These are phyloP conservation scores for Ogataea siamensis DNA, from an alignment of 805 yeast species.

Conservation along the genomic window DNA sequence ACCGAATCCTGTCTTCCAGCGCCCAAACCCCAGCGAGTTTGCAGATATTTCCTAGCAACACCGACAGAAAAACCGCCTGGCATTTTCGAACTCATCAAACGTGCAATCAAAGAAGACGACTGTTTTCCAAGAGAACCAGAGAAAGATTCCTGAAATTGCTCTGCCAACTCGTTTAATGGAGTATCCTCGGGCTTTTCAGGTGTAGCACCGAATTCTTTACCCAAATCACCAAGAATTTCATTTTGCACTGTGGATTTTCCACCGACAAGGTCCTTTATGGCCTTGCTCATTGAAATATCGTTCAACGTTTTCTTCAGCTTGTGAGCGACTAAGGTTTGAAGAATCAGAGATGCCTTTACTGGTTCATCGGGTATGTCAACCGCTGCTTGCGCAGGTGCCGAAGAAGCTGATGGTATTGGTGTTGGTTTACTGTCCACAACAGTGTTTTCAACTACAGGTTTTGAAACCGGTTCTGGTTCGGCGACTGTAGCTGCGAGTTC, in stretches of 20 bases:
- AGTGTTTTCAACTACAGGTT: conserved; percentile 25
- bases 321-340: conserved; percentile 91
- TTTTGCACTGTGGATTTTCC: conserved; percentile 99
- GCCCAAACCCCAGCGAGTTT: conserved; percentile 89
- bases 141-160: conserved; percentile 88
- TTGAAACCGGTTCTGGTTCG: conserved; percentile 28
- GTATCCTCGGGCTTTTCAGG: conserved; percentile 99
- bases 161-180: conserved; percentile 94
- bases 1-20: conserved; percentile 93
- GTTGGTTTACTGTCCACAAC: conserved; percentile 46
- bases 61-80: conserved; percentile 98
- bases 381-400: conserved; percentile 78
- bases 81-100: conserved; percentile 95
- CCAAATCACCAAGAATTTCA: conserved; percentile 97
- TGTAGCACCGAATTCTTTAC: conserved; percentile 96
- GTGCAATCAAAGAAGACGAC: conserved; percentile 81
- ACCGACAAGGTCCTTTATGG: conserved; percentile 95
- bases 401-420: too few species aligned
- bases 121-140: conserved; percentile 90
- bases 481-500: conserved; percentile 41
- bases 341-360: conserved; percentile 73
- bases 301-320: conserved; percentile 90
- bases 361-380: conserved; percentile 88
- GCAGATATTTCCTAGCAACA: conserved; percentile 87
- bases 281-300: conserved; percentile 82